Percentiles rank a stretch among this genome's conserved stretches.
These are phyloP conservation scores for Lepidium africanum DNA, from an alignment of 345 rosid species.

Conservation along the genomic window DNA sequence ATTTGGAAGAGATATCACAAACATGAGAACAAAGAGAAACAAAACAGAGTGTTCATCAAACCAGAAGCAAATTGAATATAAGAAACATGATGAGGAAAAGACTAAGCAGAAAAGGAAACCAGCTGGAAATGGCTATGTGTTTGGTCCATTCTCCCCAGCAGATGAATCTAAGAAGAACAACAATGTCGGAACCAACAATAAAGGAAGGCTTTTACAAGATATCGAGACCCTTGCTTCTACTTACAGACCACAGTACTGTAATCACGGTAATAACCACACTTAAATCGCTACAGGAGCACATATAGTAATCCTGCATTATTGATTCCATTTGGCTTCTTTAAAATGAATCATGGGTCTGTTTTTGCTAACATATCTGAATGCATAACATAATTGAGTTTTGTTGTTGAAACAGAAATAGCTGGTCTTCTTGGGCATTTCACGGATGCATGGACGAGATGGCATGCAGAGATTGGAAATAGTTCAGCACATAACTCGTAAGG, in stretches of 20 bases:
- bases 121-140: constrained; percentile 37
- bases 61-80: constrained; percentile 16
- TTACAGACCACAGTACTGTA: constrained; percentile 52
- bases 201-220: constrained; percentile 28
- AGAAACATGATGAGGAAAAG: constrained; percentile 21
- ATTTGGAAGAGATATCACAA: constrained; percentile 68
- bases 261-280: constrained; percentile 45
- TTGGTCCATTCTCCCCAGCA: constrained; percentile 66
- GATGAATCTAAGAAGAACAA: neutral
- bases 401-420: constrained; percentile 44
- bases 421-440: constrained; percentile 65
- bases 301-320: neutral
- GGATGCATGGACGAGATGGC: constrained; percentile 78
- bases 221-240: constrained; percentile 50
- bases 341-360: neutral
- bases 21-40: constrained; percentile 38
- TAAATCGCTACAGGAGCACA: neutral
- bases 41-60: constrained; percentile 29
- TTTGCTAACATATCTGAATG: neutral
- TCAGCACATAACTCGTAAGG: neutral
- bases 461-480: constrained; percentile 48
- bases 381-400: neutral
- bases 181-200: constrained; percentile 27
- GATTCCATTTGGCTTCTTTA: neutral
- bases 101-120: constrained; percentile 27